phyloP scores from a whole-genome alignment of 305 asterid genomes.

The Fraxinus nigra region DNA sequence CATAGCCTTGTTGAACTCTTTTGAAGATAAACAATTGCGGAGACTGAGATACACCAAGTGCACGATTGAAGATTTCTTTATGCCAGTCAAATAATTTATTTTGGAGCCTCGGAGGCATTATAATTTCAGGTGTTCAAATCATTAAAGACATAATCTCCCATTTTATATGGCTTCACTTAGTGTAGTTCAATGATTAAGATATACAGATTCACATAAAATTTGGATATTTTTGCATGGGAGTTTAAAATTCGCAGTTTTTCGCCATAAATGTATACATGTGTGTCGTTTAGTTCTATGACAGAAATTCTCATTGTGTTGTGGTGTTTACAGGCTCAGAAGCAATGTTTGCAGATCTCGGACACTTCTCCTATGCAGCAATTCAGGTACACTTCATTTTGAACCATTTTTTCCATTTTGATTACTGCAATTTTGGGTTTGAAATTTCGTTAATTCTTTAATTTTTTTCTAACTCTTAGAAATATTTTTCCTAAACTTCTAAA shows the following conservation, averaged over 20 bases:
- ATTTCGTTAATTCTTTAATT: background rate
- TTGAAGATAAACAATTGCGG: background rate
- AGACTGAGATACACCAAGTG: background rate
- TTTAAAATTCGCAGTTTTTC: background rate
- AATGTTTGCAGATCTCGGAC: slow-evolving; percentile 99
- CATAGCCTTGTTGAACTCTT: background rate
- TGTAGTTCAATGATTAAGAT: background rate
- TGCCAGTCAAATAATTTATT: background rate
- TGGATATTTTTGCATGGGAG: background rate
- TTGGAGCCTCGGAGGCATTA: background rate
- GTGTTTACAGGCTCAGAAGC: slow-evolving; percentile 84
- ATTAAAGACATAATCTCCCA: background rate
- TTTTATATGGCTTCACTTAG: background rate
- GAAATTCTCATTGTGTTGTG: background rate
- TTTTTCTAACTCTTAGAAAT: background rate
- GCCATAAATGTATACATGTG: background rate
- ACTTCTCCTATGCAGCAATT: slow-evolving; percentile 85
- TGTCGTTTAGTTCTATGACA: background rate
- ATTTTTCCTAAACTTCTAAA: background rate
- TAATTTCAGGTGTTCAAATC: background rate
- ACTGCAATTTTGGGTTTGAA: slow-evolving; percentile 3
- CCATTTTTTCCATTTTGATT: background rate
- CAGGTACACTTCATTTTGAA: slow-evolving; percentile 46
- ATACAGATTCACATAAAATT: background rate
- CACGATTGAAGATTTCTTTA: background rate